These are phyloP conservation scores for Lichtheimia hyalospora DNA, from an alignment of 371 early-diverging fungal genomes.

Conservation along the genomic window DNA sequence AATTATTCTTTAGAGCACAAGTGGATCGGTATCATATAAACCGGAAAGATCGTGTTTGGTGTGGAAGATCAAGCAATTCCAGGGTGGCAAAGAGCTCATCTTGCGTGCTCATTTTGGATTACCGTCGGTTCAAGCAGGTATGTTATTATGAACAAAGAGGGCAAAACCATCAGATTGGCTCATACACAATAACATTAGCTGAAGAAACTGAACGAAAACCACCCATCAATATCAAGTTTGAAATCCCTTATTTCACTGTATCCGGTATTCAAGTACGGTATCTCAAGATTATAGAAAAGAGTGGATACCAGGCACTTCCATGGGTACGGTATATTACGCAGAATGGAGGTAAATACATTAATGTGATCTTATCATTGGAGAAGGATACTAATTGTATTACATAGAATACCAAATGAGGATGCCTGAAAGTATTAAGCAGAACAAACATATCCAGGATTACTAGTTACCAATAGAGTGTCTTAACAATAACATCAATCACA, in stretches of 20 bases:
- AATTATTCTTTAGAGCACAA: constrained; percentile 55
- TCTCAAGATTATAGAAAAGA: constrained; percentile 97
- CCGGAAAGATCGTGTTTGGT: constrained; percentile 93
- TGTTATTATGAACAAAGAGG: constrained; percentile 3
- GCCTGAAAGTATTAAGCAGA: constrained; percentile 68
- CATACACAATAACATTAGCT: constrained; percentile 24
- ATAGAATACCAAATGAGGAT: constrained; percentile 74
- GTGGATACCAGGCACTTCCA: constrained; percentile 97
- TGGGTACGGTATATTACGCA: constrained; percentile 99
- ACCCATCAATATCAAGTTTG: constrained; percentile 96
- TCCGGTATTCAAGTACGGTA: constrained; percentile 98
- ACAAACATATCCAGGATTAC: constrained; percentile 28
- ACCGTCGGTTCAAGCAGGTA: constrained; percentile 91
- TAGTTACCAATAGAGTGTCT: constrained; percentile 8
- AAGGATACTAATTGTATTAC: neutral
- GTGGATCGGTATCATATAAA: constrained; percentile 90
- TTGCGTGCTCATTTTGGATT: constrained; percentile 96
- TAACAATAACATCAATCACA: neutral
- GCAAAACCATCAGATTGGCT: too few relatives aligned
- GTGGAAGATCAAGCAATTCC: constrained; percentile 98
- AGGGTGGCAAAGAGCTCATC: constrained; percentile 94
- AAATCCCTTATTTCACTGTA: constrained; percentile 97
- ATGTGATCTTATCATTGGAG: neutral
- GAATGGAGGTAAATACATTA: constrained; percentile 70
- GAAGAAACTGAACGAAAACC: constrained; percentile 93